Evolutionary conservation across 1,284 basidiomycete species (phyloP).

Genomic region (Irpex lacteus): DNA sequence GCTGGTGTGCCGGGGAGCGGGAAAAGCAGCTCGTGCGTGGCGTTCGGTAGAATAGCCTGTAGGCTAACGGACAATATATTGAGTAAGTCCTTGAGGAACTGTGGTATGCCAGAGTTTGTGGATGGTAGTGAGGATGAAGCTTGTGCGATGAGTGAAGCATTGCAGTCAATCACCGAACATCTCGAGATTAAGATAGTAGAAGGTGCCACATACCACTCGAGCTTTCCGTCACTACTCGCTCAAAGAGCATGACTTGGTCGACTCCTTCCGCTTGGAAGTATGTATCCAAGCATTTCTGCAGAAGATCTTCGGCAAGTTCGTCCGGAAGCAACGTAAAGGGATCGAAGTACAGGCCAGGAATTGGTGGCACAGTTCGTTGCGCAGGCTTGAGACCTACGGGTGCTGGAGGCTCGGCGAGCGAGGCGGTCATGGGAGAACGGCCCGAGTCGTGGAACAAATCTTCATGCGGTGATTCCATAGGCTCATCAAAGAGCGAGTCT

Average conservation of each 20-base stretch:
- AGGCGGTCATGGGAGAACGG: constrained; percentile 4
- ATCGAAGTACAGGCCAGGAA: constrained; percentile 63
- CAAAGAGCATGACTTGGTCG: constrained; percentile 81
- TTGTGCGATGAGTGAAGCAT: neutral
- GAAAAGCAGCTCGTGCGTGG: constrained; percentile 53
- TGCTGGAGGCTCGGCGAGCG: constrained; percentile 5
- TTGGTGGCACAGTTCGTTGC: constrained; percentile 42
- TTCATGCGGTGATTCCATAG: constrained; percentile 9
- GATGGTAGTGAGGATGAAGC: neutral
- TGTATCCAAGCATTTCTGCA: constrained; percentile 49
- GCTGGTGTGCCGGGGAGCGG: constrained; percentile 34
- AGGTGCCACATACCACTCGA: neutral
- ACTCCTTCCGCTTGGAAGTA: constrained; percentile 52
- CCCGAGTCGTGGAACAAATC: constrained; percentile 3
- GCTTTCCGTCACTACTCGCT: constrained; percentile 32
- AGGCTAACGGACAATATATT: constrained; percentile 45
- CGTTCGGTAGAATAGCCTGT: constrained; percentile 41
- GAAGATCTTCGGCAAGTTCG: constrained; percentile 48
- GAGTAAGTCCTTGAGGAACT: constrained; percentile 53
- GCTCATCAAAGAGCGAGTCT: constrained; percentile 43
- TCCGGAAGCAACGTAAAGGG: constrained; percentile 48
- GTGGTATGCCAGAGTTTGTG: constrained; percentile 43
- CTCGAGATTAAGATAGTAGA: neutral
- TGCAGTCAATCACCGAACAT: neutral
- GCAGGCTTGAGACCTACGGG: constrained; percentile 17